A percentile compares a stretch with the other conserved stretches of the same genome.
phyloP scores from a whole-genome alignment of 106 monocot genomes.

The Apostasia shenzhenica region DNA sequence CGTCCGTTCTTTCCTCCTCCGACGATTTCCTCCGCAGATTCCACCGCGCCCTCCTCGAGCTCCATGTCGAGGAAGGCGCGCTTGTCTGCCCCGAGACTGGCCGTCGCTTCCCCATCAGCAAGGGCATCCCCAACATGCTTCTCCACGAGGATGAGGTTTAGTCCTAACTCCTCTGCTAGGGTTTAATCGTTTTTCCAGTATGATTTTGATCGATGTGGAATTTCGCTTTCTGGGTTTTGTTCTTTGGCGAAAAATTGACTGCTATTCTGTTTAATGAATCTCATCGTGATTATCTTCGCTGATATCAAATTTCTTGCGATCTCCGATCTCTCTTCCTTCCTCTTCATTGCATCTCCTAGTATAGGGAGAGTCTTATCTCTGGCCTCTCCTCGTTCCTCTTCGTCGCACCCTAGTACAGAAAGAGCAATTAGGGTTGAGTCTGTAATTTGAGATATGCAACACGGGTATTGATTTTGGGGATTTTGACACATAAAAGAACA shows the following conservation, averaged over 20 bases:
- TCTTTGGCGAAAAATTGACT: not conserved
- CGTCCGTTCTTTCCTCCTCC: constrained; percentile 27
- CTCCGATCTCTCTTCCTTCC: too few relatives aligned
- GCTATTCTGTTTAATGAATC: too few relatives aligned
- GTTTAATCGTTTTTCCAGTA: constrained; percentile 1
- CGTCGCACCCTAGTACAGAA: too few relatives aligned
- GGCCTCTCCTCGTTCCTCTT: too few relatives aligned
- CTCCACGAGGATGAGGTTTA: constrained; percentile 95
- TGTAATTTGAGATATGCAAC: too few relatives aligned
- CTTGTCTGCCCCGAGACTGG: constrained; percentile 92
- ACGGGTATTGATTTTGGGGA: too few relatives aligned
- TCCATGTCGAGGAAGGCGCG: constrained; percentile 79
- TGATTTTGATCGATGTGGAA: not conserved
- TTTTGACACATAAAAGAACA: too few relatives aligned
- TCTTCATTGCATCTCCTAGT: too few relatives aligned
- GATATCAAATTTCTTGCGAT: too few relatives aligned
- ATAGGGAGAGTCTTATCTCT: too few relatives aligned
- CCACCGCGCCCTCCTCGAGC: constrained; percentile 85
- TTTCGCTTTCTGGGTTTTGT: not conserved
- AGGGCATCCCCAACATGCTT: constrained; percentile 97
- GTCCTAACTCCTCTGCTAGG: not conserved
- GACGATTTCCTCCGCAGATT: constrained; percentile 68
- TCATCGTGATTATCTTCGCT: too few relatives aligned
- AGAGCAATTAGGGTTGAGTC: too few relatives aligned
- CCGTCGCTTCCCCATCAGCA: constrained; percentile 67